phyloP scores from a whole-genome alignment of 805 yeast genomes.

The Ogataea paradorogensis region DNA sequence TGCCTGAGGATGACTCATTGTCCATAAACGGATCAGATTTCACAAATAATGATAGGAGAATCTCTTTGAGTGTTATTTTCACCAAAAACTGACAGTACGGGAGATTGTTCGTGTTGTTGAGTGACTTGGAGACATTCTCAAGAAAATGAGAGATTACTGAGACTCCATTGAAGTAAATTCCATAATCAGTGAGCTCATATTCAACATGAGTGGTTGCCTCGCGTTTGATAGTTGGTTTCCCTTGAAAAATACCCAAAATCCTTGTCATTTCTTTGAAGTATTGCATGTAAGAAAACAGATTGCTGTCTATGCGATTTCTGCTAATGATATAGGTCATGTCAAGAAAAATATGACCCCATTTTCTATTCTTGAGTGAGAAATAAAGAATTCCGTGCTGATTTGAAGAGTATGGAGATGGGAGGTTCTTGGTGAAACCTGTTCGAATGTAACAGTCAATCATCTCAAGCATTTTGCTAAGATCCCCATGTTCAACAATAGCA shows the following conservation, averaged over 20 bases:
- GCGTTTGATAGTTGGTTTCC: constrained; percentile 69
- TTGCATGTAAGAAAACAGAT: constrained; percentile 41
- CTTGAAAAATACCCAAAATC: constrained; percentile 67
- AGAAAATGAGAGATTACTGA: constrained; percentile 65
- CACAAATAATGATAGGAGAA: constrained; percentile 14
- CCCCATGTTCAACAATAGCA: constrained; percentile 60
- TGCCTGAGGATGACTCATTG: constrained; percentile 2
- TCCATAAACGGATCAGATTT: constrained; percentile 10
- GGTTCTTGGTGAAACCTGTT: constrained; percentile 37
- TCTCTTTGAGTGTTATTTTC: constrained; percentile 11
- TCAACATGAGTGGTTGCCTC: constrained; percentile 83
- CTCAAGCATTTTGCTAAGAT: constrained; percentile 58
- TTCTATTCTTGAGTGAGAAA: constrained; percentile 56
- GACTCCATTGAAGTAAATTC: constrained; percentile 63
- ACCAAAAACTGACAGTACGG: constrained; percentile 10
- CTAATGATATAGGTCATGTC: constrained; percentile 78
- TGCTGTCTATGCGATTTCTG: constrained; percentile 55
- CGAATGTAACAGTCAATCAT: constrained; percentile 63
- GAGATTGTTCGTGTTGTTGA: constrained; percentile 26
- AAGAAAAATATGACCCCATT: constrained; percentile 75
- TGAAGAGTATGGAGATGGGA: constrained; percentile 39
- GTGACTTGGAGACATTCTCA: constrained; percentile 49
- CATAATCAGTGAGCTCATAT: constrained; percentile 84
- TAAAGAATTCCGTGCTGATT: constrained; percentile 37
- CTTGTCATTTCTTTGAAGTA: constrained; percentile 62